These are phyloP conservation scores for Climacium dendroides DNA, from an alignment of 225 moss, liverwort and hornwort genomes.

Conservation along the genomic window DNA sequence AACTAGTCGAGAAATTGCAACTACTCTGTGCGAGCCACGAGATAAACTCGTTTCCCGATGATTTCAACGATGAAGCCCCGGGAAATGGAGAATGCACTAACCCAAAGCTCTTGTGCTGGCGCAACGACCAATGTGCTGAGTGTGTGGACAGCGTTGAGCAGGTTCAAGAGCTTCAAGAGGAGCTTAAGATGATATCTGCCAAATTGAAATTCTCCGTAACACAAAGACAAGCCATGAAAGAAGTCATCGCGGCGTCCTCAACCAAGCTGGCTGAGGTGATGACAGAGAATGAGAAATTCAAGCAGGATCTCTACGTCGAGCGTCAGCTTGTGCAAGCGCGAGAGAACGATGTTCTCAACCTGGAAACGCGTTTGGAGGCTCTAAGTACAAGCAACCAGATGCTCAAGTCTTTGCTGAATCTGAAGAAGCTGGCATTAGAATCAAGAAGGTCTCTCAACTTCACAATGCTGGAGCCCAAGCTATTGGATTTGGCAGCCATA, in stretches of 20 bases:
- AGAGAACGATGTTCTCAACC: slow-evolving; percentile 26
- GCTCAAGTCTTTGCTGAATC: slow-evolving; percentile 37
- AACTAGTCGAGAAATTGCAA: slow-evolving; percentile 29
- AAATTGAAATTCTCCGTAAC: slow-evolving; percentile 27
- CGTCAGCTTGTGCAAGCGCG: slow-evolving; percentile 21
- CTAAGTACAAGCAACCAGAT: slow-evolving; percentile 45
- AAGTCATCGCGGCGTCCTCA: slow-evolving; percentile 25
- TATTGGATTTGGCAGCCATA: slow-evolving; percentile 31
- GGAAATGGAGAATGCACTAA: background rate
- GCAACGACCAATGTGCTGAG: slow-evolving; percentile 18
- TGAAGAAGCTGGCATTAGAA: slow-evolving; percentile 27
- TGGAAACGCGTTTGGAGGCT: slow-evolving; percentile 32
- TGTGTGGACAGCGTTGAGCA: slow-evolving; percentile 24
- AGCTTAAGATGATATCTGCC: slow-evolving; percentile 35
- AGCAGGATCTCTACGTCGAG: slow-evolving; percentile 23
- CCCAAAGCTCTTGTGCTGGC: slow-evolving; percentile 38
- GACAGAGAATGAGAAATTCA: slow-evolving; percentile 27
- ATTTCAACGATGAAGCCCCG: background rate
- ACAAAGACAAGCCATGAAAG: slow-evolving; percentile 42
- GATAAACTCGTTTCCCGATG: background rate
- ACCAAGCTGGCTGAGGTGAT: slow-evolving; percentile 23
- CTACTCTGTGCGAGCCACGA: slow-evolving; percentile 22
- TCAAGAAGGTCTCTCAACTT: slow-evolving; percentile 17
- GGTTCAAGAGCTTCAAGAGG: slow-evolving; percentile 44
- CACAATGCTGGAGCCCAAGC: slow-evolving; percentile 33